Base-by-base conservation (phyloP, 495 filamentous ascomycete genomes). In the Talaromyces thailandensis region DNA sequence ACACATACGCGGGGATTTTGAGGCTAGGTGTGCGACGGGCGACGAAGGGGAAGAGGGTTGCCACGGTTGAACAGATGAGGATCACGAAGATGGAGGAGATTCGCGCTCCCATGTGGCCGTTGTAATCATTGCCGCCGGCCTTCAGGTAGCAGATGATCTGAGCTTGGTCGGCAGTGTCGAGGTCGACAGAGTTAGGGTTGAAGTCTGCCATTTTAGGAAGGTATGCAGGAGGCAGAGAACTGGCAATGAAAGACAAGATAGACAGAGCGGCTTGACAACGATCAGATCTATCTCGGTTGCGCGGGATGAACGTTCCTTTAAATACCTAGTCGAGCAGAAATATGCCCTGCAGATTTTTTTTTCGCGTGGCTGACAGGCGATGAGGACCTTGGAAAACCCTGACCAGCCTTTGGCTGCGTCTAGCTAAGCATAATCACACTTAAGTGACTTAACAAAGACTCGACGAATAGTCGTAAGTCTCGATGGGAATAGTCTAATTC, bases 31-130 rank as follows among this genome's bases (percentile, higher is more conserved):
- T 68, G 21, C 83, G 76, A 24, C 80, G 78, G 7, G 90, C 84
- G 55, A 84, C 67, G 25, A 92, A 79, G 6, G 90, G 91, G 50
- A 91, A 81, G 64, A 89, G 75, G 14, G 85, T 81, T 6, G 78
- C 78, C 65, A 59, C 32, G 1, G 66, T 68, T 28, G 77, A 79
- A 59, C 73, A 61, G 40, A 76, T 55, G 5, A 78, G 64, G 57
- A 79, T 79, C 16, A 80, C 77, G 61, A 80, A 79, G 58, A 80
- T 71, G 26, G 78, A 64, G 0, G 76, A 80, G 50, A 80, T 66
- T 6, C 77, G 73, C 0, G 73, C 74, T 29, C 78, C 78, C 2
- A 79, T 57, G 9, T 70, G 71, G 53, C 78, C 78, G 24, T 79
- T 69, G 61, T 78, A 81, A 6, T 79, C 76, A 63, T 79, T 79